These are phyloP conservation scores for Phytophthora colocasiae DNA, from an alignment of 352 stramenopile species.

Conservation along the genomic window DNA sequence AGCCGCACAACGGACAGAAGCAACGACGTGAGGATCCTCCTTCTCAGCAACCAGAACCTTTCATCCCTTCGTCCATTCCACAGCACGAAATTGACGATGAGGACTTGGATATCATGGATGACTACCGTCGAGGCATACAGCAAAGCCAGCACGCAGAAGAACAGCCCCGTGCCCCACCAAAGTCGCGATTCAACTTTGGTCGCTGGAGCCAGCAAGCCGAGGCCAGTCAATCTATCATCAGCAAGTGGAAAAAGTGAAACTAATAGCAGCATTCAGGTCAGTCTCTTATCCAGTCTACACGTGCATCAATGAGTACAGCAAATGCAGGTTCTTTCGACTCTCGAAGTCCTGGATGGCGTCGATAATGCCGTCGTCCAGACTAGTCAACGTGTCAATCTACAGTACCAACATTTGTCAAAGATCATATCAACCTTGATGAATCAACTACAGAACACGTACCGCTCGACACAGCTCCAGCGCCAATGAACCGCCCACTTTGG, in stretches of 20 bases:
- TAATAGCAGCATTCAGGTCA: not conserved
- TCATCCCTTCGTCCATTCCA: constrained; percentile 6
- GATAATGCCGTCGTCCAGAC: constrained; percentile 60
- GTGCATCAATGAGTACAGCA: constrained; percentile 73
- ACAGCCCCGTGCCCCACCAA: constrained; percentile 4
- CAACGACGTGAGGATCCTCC: constrained; percentile 16
- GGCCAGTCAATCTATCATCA: constrained; percentile 41
- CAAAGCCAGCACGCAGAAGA: constrained; percentile 23
- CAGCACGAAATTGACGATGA: constrained; percentile 23
- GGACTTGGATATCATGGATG: constrained; percentile 33
- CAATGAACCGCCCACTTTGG: constrained; percentile 82
- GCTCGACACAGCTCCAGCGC: constrained; percentile 80
- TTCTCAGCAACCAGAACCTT: constrained; percentile 7
- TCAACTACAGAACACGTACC: constrained; percentile 30
- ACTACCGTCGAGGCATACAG: constrained; percentile 25
- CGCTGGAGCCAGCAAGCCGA: constrained; percentile 46
- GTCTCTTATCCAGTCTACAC: constrained; percentile 37
- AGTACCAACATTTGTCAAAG: constrained; percentile 6
- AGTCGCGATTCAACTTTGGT: constrained; percentile 38
- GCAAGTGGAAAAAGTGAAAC: constrained; percentile 49
- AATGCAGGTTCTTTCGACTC: constrained; percentile 59
- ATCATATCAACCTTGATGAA: not conserved
- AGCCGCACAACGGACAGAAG: constrained; percentile 12
- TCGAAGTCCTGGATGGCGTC: constrained; percentile 68
- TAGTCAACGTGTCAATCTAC: constrained; percentile 63